Conservation (phyloP, 257 asterid genomes). For the Jaltomata sinuosa region DNA sequence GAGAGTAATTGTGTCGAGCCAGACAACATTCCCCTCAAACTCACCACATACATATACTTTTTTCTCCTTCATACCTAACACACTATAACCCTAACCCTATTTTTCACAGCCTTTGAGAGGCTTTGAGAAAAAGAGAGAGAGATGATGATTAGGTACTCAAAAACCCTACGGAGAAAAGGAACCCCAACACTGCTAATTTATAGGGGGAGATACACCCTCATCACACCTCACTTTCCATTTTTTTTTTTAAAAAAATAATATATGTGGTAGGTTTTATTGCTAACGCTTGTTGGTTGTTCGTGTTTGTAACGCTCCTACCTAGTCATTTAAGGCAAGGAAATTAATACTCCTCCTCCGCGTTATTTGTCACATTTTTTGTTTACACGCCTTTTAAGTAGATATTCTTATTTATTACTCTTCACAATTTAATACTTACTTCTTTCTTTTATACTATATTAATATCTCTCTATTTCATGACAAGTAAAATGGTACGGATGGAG, state of each 20-base stretch:
- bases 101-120: neutral
- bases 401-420: no score
- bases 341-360: no score
- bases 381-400: no score
- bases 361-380: no score
- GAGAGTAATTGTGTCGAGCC: constrained; percentile 7
- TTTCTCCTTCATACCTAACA: neutral
- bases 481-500: no score
- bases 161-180: constrained; percentile 4
- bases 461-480: no score
- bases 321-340: neutral
- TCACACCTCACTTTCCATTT: neutral
- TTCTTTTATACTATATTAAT: no score
- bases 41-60: neutral
- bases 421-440: no score
- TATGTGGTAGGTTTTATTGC: neutral
- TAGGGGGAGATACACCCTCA: constrained; percentile 17
- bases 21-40: constrained; percentile 72
- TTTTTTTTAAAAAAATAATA: neutral
- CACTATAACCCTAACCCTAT: neutral
- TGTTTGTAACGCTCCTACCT: neutral
- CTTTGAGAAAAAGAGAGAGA: neutral
- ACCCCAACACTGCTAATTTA: constrained; percentile 20
- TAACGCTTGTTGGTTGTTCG: neutral
- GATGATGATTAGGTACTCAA: neutral